Base-by-base conservation (phyloP, 2,329 filamentous ascomycete species). In the Cercospora brassicicola region DNA sequence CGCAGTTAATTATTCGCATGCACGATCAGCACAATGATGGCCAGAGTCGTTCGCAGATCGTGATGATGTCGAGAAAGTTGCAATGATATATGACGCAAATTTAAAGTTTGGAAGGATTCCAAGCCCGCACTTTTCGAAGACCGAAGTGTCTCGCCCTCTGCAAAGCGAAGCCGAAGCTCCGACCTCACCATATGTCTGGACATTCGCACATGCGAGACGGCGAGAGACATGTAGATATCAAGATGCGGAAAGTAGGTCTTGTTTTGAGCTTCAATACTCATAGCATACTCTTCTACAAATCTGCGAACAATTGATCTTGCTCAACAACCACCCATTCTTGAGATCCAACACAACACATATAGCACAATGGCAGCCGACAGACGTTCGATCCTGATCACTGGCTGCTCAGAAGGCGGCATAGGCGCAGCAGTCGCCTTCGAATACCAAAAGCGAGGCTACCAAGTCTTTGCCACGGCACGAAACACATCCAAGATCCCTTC, bases 401-500 rank as follows among this genome's bases (percentile, higher is more conserved):
- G 74, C 59, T 74, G 80, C 72, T 79, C 77, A 4, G 77, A 76
- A n/a, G 79, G 79, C 53, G 79, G 82, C 18, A 76, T 82, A 11
- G 82, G 83, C 10, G 73, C 75, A 0, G 81, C 80, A 1, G 74
- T 84, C 0, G 79, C 78, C 0, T 59, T 73, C 1, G 77, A 76
- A 39, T 81, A 84, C 70, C 75, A 78, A 61, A 70, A 78, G 59
- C 69, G 51, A 51, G 80, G 79, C 20, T 66, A 69, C 39, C 72
- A 71, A 26, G 72, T 73, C 28, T 64, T 71, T 31, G 69, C 67
- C 11, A 70, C 66, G 6, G 64, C 67, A 15, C 64, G 70, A 60
- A 59, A 69, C 36, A 65, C 60, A 1, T 67, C 75, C 18, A 82
- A 81, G 62, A 77, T 79, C 7, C 65, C 66, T 2, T 39, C 53